These are phyloP conservation scores for Leccinum variicolor DNA, from an alignment of 768 basidiomycete species.

Conservation along the genomic window DNA sequence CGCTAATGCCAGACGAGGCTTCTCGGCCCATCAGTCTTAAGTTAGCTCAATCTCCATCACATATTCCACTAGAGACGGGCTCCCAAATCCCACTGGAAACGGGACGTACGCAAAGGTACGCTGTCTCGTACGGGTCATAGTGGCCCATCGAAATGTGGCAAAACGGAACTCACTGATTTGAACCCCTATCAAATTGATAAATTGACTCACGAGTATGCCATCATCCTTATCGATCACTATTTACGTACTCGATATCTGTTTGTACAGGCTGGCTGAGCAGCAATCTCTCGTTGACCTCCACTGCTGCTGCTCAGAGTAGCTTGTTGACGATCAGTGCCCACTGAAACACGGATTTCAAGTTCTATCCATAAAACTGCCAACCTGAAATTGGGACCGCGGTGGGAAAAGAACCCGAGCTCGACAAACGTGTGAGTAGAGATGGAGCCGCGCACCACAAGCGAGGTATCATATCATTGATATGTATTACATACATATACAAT, in stretches of 20 bases:
- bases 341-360: conserved; percentile 5
- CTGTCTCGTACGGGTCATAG: background rate
- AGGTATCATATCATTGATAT: background rate
- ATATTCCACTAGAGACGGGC: background rate
- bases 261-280: background rate
- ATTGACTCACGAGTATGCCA: background rate
- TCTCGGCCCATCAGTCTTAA: background rate
- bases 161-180: background rate
- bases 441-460: background rate
- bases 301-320: background rate
- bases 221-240: background rate
- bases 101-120: background rate
- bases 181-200: background rate
- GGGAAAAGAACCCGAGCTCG: conserved; percentile 8
- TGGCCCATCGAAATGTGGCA: background rate
- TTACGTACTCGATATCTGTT: background rate
- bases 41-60: background rate
- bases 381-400: background rate
- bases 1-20: background rate
- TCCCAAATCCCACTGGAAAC: background rate
- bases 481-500: background rate
- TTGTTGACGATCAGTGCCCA: background rate
- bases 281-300: background rate
- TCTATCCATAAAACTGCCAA: background rate
- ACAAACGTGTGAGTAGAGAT: conserved; percentile 15